These are phyloP conservation scores for Claviceps paspali DNA, from an alignment of 2,329 filamentous ascomycete genomes.

Conservation along the genomic window DNA sequence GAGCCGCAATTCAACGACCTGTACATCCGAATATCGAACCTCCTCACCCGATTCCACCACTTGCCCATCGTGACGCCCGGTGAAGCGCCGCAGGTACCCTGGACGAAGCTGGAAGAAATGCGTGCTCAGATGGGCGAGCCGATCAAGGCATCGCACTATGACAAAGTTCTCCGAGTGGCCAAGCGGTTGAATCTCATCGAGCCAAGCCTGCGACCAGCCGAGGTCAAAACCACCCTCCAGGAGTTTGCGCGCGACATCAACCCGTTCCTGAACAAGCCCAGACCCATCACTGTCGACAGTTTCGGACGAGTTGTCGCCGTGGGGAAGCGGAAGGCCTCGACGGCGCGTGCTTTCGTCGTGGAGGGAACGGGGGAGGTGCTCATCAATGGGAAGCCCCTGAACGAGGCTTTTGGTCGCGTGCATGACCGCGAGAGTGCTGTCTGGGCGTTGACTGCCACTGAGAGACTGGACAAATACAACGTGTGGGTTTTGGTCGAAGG, in stretches of 20 bases:
- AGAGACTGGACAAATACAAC: conserved; percentile 90
- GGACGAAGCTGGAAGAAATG: conserved; percentile 68
- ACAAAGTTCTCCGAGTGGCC: conserved; percentile 58
- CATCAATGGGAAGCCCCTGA: conserved; percentile 78
- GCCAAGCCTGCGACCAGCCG: conserved; percentile 55
- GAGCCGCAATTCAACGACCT: conserved; percentile 77
- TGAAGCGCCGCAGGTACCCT: conserved; percentile 59
- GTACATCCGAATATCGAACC: conserved; percentile 54
- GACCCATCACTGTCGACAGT: conserved; percentile 53
- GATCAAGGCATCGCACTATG: conserved; percentile 64
- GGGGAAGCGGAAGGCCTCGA: conserved; percentile 76
- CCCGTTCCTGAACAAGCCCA: conserved; percentile 48
- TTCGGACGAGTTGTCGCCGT: conserved; percentile 66
- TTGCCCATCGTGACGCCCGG: conserved; percentile 53
- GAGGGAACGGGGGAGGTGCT: conserved; percentile 84
- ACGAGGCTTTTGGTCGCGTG: conserved; percentile 67
- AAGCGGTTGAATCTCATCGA: conserved; percentile 77
- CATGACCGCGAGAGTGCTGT: conserved; percentile 91
- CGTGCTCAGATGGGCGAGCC: conserved; percentile 54
- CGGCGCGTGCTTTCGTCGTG: conserved; percentile 73
- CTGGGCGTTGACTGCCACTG: conserved; percentile 75
- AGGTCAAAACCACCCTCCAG: conserved; percentile 48
- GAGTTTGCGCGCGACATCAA: conserved; percentile 64
- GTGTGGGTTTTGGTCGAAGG: conserved; percentile 75
- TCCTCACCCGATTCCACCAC: conserved; percentile 56